phyloP scores from a whole-genome alignment of 208 protist genomes.

The Tritrichomonas foetus region DNA sequence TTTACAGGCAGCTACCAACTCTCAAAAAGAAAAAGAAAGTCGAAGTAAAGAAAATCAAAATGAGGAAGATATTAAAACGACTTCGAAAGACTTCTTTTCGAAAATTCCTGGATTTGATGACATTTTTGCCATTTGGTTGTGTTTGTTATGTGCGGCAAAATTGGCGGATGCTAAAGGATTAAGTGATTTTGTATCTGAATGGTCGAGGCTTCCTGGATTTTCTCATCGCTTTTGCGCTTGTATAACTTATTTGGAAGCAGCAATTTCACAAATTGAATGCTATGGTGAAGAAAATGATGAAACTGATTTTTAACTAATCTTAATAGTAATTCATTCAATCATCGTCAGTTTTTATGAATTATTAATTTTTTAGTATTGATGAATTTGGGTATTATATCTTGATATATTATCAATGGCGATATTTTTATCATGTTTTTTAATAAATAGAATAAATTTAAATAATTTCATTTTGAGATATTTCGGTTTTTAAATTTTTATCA shows the following conservation, averaged over 20 bases:
- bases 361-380: too few relatives aligned
- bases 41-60: neutral
- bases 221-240: neutral
- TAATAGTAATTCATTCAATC: too few relatives aligned
- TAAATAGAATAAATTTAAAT: too few relatives aligned
- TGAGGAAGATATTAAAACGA: neutral
- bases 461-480: too few relatives aligned
- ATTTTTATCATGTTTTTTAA: too few relatives aligned
- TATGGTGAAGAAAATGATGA: too few relatives aligned
- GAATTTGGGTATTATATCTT: too few relatives aligned
- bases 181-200: neutral
- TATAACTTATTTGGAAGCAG: neutral
- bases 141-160: neutral
- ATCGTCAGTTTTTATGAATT: too few relatives aligned
- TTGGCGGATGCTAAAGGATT: neutral
- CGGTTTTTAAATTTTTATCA: too few relatives aligned
- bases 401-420: too few relatives aligned
- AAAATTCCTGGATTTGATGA: conserved; percentile 21
- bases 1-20: neutral
- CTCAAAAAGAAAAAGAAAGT: neutral
- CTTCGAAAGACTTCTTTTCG: neutral
- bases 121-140: neutral
- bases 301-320: too few relatives aligned
- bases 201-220: neutral
- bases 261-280: neutral